Conservation (phyloP, 139 green algal genomes). For the Picochlorum sp. region DNA sequence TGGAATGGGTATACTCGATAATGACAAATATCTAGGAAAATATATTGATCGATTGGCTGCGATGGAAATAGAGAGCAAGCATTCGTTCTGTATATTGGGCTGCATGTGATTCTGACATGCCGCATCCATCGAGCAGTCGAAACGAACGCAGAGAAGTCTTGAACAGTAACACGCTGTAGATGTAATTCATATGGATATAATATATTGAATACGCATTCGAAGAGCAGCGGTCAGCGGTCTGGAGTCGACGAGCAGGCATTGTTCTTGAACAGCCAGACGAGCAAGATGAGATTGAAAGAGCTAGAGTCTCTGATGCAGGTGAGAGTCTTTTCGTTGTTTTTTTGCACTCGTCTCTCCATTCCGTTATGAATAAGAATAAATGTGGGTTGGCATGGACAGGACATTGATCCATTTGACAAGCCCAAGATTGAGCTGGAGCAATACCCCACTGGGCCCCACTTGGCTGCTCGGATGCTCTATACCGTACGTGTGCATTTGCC, state of each 20-base stretch:
- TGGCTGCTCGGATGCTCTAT: conserved; percentile 76
- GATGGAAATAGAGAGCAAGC: too few species aligned
- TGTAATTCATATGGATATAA: too few species aligned
- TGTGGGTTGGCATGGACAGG: conserved; percentile 26
- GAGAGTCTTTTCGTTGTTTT: neutral
- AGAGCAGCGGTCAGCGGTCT: too few species aligned
- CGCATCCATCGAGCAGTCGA: too few species aligned
- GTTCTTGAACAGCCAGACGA: neutral
- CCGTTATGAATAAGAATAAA: neutral
- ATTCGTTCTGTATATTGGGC: too few species aligned
- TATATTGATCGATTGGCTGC: too few species aligned
- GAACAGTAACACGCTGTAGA: too few species aligned
- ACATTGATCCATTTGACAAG: conserved; percentile 53
- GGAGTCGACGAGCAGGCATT: neutral
- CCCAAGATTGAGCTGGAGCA: conserved; percentile 87
- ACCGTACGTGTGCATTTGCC: conserved; percentile 48
- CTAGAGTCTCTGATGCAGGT: conserved; percentile 69
- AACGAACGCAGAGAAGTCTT: neutral
- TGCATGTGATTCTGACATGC: too few species aligned
- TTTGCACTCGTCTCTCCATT: neutral
- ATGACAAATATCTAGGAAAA: too few species aligned
- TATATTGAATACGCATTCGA: too few species aligned
- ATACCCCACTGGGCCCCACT: conserved; percentile 78
- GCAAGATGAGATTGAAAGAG: conserved; percentile 76
- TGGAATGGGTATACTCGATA: too few species aligned